Conservation (phyloP, 2,329 filamentous ascomycete genomes). For the Colletotrichum sp. region DNA sequence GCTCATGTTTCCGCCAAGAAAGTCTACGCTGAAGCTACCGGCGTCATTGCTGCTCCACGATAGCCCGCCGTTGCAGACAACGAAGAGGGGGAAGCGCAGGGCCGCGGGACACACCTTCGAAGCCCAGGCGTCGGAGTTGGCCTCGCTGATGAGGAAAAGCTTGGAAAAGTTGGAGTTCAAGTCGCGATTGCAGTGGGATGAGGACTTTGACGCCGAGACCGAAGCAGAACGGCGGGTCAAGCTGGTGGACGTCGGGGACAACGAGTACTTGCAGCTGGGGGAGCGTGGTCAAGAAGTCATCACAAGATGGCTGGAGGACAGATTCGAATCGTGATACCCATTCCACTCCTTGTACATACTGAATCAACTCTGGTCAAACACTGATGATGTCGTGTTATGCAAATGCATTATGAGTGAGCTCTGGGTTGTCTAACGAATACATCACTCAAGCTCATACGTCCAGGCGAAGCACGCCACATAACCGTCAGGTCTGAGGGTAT, state of each 20-base stretch:
- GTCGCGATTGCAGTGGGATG: slow-evolving; percentile 46
- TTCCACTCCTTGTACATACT: background rate
- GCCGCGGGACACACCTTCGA: slow-evolving; percentile 46
- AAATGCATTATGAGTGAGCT: too few relatives aligned
- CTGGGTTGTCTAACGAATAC: too few relatives aligned
- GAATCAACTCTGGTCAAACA: background rate
- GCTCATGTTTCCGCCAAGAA: slow-evolving; percentile 52
- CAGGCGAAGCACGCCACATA: background rate
- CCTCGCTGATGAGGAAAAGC: slow-evolving; percentile 52
- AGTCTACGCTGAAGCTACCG: slow-evolving; percentile 55
- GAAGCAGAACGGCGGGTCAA: slow-evolving; percentile 44
- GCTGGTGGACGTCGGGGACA: slow-evolving; percentile 39
- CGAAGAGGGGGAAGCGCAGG: slow-evolving; percentile 12
- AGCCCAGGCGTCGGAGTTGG: slow-evolving; percentile 53
- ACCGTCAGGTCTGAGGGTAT: background rate
- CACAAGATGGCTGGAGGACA: slow-evolving; percentile 34
- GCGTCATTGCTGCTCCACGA: slow-evolving; percentile 54
- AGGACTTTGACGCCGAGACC: slow-evolving; percentile 35
- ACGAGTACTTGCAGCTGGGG: slow-evolving; percentile 30
- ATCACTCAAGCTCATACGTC: background rate
- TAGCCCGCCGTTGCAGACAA: slow-evolving; percentile 23
- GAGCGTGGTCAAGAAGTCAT: slow-evolving; percentile 29
- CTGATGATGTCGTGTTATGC: too few relatives aligned
- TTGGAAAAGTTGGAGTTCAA: slow-evolving; percentile 50
- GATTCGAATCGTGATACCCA: slow-evolving; percentile 13